Evolutionary conservation across 2,329 filamentous ascomycete genomes (phyloP).

Genomic region (Chaetomiaceae sp.): DNA sequence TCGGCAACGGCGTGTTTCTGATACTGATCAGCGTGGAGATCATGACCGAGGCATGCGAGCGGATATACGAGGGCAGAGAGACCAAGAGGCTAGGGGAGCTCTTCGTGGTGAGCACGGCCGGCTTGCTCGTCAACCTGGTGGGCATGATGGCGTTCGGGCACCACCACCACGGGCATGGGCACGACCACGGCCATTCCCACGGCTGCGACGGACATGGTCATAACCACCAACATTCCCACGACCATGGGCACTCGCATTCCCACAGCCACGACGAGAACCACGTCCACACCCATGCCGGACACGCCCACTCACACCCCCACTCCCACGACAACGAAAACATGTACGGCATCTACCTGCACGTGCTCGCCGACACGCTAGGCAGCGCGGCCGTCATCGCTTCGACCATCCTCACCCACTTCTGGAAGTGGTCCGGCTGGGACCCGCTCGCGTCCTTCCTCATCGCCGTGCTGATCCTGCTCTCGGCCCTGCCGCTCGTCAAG

Average conservation of each 20-base stretch:
- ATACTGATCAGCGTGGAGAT: slow-evolving; percentile 97
- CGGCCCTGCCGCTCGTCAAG: slow-evolving; percentile 80
- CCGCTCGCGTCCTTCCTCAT: slow-evolving; percentile 92
- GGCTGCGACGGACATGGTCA: slow-evolving; percentile 31
- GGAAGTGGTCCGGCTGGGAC: slow-evolving; percentile 91
- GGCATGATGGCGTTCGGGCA: slow-evolving; percentile 82
- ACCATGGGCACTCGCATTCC: slow-evolving; percentile 31
- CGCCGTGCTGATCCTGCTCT: slow-evolving; percentile 87
- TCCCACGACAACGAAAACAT: slow-evolving; percentile 94
- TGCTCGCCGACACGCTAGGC: slow-evolving; percentile 89
- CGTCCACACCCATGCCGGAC: slow-evolving; percentile 21
- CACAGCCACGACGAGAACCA: slow-evolving; percentile 25
- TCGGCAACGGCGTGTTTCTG: slow-evolving; percentile 92
- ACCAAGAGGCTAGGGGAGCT: slow-evolving; percentile 82
- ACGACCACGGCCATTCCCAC: slow-evolving; percentile 42
- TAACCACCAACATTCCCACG: slow-evolving; percentile 29
- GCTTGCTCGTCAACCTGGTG: slow-evolving; percentile 84
- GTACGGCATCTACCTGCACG: slow-evolving; percentile 93
- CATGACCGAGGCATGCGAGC: slow-evolving; percentile 86
- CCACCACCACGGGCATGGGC: slow-evolving; percentile 56
- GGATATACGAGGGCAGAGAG: slow-evolving; percentile 77
- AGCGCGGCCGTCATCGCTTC: slow-evolving; percentile 93
- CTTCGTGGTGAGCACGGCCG: slow-evolving; percentile 80
- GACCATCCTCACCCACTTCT: slow-evolving; percentile 79
- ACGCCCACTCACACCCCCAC: slow-evolving; percentile 36